Evolutionary conservation across 2,329 filamentous ascomycete species (phyloP), one percentile per base, ranked within the genome.

Genomic region (Didymella glomerata): DNA sequence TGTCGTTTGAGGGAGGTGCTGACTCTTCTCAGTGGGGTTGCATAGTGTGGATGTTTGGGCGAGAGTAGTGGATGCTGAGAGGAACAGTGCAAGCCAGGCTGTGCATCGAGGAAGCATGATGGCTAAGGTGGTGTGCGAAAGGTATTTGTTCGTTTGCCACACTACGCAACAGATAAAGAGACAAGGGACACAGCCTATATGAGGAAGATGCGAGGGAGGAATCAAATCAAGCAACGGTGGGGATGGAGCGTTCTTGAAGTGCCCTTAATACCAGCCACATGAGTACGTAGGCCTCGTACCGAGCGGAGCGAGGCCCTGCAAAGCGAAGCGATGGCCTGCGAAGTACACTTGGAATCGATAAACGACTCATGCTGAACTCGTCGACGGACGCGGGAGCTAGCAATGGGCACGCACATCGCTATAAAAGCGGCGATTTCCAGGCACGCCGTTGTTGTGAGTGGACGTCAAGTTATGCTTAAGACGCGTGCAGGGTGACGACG

Each of bases 21-120:
- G 30, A 59, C 57, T 62, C 58, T 77, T 77, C 55, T 76, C 64
- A 4, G 66, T 73, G 4, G 78, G 78, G 52, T 80, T 70, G 63
- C 78, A 80, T 30, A 71, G 67, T 22, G 77, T 79, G 51, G 70
- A 76, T 40, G 78, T 81, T 60, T 80, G 78, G 22, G 72, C 77
- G 20, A 64, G 57, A n/a, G 66, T 51, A 25, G 63, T 60, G 22
- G 55, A 22, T 30, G 38, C 40, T 32, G 47, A 50, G n/a, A 53
- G 40, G 10, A 61, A 45, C 40, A 61, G 28, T 30, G 55, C 45
- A 11, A 54, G 36, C 36, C 45, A 53, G 13, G 57, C 40, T n/a
- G 38, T 41, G 32, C n/a, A 25, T n/a, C 16, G 48, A 41, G 47
- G 14, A 27, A 46, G 24, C 41, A 46, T 50, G 13, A 30, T 54